Conservation (phyloP, 1,284 basidiomycete species). For the Vanrija pseudolonga region DNA sequence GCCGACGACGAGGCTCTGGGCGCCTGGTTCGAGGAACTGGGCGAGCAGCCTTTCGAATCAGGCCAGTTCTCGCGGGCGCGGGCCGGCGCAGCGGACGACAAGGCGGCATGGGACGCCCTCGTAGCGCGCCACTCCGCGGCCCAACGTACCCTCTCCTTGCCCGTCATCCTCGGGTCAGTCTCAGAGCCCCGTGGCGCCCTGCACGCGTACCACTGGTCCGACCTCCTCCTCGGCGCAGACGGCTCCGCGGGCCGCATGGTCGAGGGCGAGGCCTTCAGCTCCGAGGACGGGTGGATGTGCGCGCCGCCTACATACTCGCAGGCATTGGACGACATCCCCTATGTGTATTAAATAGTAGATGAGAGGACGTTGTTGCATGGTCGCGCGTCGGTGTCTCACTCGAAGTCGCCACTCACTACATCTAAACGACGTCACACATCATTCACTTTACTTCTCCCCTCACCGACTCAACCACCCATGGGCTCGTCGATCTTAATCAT, state of each 20-base stretch:
- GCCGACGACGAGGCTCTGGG: neutral
- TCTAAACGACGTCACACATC: no score
- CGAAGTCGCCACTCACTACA: no score
- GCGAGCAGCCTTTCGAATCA: neutral
- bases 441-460: no score
- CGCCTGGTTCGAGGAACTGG: neutral
- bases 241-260: conserved; percentile 22
- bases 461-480: no score
- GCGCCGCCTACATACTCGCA: conserved; percentile 38
- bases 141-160: conserved; percentile 45
- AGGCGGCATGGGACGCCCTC: conserved; percentile 4
- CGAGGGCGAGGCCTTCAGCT: conserved; percentile 26
- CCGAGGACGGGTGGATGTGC: conserved; percentile 40
- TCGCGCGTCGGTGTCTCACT: no score
- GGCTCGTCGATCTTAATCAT: no score
- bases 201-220: conserved; percentile 33
- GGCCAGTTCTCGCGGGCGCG: neutral
- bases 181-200: conserved; percentile 47
- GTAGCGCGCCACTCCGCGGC: conserved; percentile 21
- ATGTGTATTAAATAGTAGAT: conserved; percentile 18
- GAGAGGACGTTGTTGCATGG: no score
- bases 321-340: conserved; percentile 28
- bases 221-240: conserved; percentile 27
- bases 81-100: neutral
- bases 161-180: conserved; percentile 50